Evolutionary conservation across 2,329 filamentous ascomycete species (phyloP), one percentile per base, ranked within the genome.

Genomic region (Macrophomina phaseolina): DNA sequence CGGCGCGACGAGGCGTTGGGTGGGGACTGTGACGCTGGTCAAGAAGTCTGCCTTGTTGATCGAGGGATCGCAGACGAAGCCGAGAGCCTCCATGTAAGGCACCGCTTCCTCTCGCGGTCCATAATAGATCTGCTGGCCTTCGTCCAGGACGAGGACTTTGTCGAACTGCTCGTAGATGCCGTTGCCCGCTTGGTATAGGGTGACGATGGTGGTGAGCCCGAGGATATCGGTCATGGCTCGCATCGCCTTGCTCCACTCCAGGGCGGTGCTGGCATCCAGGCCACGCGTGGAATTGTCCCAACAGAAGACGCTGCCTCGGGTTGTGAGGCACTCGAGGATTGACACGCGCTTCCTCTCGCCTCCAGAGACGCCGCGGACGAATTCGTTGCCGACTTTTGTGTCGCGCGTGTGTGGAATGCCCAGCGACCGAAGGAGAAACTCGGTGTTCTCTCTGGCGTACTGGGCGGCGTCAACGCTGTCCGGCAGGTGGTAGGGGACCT

Each of bases 171-270:
- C 85, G 71, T 89, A 89, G 11, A 88, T 79, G 9, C 77, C 77
- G 68, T 83, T 80, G 51, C 74, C 76, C 7, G 81, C 80, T 70
- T 83, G 81, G 71, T 89, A 67, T 0, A 92, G 81, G 0, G 90
- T 91, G 1, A 91, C 89, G 14, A 91, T 82, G 0, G 88, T 91
- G 0, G 89, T 91, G 7, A 89, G 86, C 70, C 91, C 87, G 73
- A 86, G 89, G 68, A 93, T 86, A 68, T 93, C 90, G 2, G 92
- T 94, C 87, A 93, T 91, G 67, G 93, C 89, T 2, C 92, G 89
- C 1, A 96, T 82, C 0, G 90, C 91, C 74, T 89, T 89, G 9
- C 89, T 90, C 71, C 92, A 94, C 73, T 94, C 91, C 5, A 94
- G 82, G 4, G 91, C 92, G 0, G 91, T 94, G 1, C 89, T 91